These are phyloP conservation scores for Fusarium sp. DNA, from an alignment of 2,329 filamentous ascomycete genomes.

Conservation along the genomic window DNA sequence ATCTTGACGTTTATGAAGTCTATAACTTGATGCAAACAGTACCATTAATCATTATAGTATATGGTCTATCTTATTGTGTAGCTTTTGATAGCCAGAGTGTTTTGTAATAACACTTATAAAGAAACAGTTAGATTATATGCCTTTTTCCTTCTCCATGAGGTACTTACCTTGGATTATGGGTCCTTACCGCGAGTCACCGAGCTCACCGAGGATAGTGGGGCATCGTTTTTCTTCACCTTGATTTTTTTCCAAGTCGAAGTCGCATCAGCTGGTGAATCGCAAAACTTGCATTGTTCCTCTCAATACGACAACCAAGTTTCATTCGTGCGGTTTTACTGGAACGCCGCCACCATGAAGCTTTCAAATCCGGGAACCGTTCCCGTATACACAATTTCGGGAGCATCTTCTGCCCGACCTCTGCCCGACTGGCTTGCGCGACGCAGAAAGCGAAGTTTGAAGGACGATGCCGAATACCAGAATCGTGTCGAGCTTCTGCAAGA, in stretches of 20 bases:
- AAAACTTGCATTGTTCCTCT: conserved; percentile 31
- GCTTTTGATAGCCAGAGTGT: background rate
- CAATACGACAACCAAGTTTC: conserved; percentile 30
- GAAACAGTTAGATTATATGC: background rate
- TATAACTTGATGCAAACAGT: background rate
- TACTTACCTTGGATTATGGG: background rate
- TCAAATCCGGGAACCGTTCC: conserved; percentile 85
- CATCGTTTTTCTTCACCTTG: conserved; percentile 45
- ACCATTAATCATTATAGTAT: background rate
- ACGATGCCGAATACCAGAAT: conserved; percentile 92
- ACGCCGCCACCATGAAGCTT: conserved; percentile 73
- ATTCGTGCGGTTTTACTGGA: conserved; percentile 16
- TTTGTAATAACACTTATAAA: background rate
- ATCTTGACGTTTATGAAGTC: background rate
- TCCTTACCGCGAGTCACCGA: conserved; percentile 31
- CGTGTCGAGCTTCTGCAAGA: conserved; percentile 95
- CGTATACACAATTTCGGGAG: conserved; percentile 95
- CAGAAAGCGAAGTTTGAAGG: conserved; percentile 90
- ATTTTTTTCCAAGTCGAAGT: conserved; percentile 44
- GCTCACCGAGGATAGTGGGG: conserved; percentile 42
- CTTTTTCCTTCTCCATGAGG: background rate
- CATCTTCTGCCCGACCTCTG: conserved; percentile 85
- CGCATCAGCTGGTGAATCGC: conserved; percentile 24
- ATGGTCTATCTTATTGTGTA: background rate
- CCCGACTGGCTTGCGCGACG: conserved; percentile 95